Percentiles rank a stretch among this genome's conserved stretches.
Conservation (phyloP, 257 asterid genomes). For the Nicotiana paniculata region DNA sequence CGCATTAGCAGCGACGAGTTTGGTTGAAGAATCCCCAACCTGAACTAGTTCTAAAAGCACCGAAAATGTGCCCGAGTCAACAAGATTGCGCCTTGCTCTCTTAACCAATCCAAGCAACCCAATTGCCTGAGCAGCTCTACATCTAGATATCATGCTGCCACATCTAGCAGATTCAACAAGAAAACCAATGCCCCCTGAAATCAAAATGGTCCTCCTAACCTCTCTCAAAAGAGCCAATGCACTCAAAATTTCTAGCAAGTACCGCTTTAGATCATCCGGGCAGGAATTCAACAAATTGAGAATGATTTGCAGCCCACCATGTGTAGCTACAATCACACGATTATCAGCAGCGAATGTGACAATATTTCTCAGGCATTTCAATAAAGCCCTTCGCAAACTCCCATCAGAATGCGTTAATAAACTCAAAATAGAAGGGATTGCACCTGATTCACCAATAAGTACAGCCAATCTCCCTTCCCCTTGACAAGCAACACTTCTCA, state of each 20-base stretch:
- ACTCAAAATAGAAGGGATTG: constrained; percentile 35
- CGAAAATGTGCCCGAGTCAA: constrained; percentile 32
- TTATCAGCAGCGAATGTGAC: constrained; percentile 31
- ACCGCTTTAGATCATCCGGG: constrained; percentile 24
- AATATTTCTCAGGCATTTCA: constrained; percentile 51
- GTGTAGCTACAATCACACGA: constrained; percentile 26
- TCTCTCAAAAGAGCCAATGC: constrained; percentile 53
- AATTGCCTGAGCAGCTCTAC: constrained; percentile 62
- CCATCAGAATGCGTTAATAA: constrained; percentile 33
- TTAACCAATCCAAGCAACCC: constrained; percentile 50
- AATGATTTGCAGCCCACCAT: constrained; percentile 43
- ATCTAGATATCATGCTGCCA: constrained; percentile 54
- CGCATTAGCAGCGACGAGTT: constrained; percentile 50
- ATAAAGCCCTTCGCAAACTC: constrained; percentile 23
- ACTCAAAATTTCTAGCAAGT: constrained; percentile 49
- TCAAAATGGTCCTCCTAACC: constrained; percentile 42
- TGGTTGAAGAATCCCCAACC: constrained; percentile 34
- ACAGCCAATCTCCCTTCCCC: constrained; percentile 48
- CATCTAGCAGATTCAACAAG: constrained; percentile 46
- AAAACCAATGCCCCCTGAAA: constrained; percentile 25
- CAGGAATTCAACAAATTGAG: constrained; percentile 26
- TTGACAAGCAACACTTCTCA: constrained; percentile 44
- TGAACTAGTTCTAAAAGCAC: constrained; percentile 37
- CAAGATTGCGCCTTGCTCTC: constrained; percentile 34
- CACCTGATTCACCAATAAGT: constrained; percentile 42